Conservation (phyloP, 163 green algal genomes). For the Prototheca wickerhamii region DNA sequence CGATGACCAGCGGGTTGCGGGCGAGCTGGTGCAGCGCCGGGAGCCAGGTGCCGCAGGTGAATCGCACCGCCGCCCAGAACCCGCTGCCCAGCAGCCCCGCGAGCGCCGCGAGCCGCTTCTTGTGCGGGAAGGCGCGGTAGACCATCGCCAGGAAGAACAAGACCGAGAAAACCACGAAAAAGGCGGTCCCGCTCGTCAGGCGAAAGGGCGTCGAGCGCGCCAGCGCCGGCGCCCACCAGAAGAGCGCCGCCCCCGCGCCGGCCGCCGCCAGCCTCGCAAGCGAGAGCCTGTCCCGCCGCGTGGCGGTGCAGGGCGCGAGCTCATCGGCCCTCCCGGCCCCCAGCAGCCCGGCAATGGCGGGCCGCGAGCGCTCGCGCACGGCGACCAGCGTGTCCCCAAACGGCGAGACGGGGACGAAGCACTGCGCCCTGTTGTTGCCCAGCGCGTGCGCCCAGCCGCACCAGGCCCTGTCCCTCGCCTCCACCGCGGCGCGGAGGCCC, state of each 20-base stretch:
- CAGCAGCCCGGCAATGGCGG: background rate
- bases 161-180: conserved; percentile 38
- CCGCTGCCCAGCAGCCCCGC: conserved; percentile 32
- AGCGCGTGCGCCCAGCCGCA: conserved; percentile 28
- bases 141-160: conserved; percentile 42
- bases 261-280: conserved; percentile 6
- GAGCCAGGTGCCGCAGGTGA: conserved; percentile 36
- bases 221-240: conserved; percentile 29
- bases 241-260: conserved; percentile 20
- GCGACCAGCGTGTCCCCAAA: conserved; percentile 23
- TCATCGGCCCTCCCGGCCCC: background rate
- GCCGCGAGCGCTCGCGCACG: conserved; percentile 8
- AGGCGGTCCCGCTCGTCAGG: conserved; percentile 33
- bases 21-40: conserved; percentile 30
- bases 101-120: conserved; percentile 22
- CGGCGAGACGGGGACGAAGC: conserved; percentile 17
- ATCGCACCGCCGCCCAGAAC: conserved; percentile 23
- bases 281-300: conserved; percentile 2
- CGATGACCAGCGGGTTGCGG: conserved; percentile 18
- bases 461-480: conserved; percentile 16
- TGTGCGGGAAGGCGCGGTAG: conserved; percentile 39
- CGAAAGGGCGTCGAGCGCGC: conserved; percentile 35
- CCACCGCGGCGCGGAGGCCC: conserved; percentile 10
- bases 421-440: conserved; percentile 9
- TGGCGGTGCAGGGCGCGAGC: conserved; percentile 3